Evolutionary conservation across 2,329 filamentous ascomycete species (phyloP).

Genomic region (Scedosporium minutisporum): DNA sequence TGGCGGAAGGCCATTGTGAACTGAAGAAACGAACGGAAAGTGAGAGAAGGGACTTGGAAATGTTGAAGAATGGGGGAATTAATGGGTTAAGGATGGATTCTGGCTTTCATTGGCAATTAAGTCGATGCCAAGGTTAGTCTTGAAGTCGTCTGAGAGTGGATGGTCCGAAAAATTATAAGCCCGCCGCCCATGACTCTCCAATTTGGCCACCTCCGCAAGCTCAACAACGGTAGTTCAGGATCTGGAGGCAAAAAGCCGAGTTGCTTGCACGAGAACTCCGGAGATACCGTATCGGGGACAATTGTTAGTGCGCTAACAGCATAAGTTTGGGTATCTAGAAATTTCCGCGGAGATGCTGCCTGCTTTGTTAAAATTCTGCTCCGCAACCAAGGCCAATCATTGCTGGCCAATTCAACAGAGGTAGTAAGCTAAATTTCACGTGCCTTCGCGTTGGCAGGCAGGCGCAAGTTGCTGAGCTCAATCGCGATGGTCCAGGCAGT

Average conservation of each 20-base stretch:
- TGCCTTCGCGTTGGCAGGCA: conserved; percentile 8
- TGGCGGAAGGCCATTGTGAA: conserved; percentile 29
- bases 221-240: not conserved
- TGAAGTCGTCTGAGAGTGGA: not conserved
- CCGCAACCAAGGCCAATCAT: not conserved
- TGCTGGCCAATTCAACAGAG: not conserved
- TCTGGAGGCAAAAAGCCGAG: not conserved
- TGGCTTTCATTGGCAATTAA: not conserved
- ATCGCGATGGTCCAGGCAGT: conserved; percentile 2
- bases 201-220: not conserved
- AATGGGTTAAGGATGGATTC: not conserved
- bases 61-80: not conserved
- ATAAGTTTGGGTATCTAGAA: not conserved
- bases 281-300: not conserved
- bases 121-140: not conserved
- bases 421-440: conserved; percentile 8
- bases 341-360: not conserved
- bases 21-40: not conserved
- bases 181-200: not conserved
- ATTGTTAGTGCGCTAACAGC: conserved; percentile 1
- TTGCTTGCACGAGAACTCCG: not conserved
- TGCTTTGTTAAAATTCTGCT: not conserved
- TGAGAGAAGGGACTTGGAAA: not conserved
- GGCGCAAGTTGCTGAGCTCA: not conserved
- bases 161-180: not conserved